Conservation (phyloP, 1,139 yeast genomes). For the Lodderomyces jiufengensis region DNA sequence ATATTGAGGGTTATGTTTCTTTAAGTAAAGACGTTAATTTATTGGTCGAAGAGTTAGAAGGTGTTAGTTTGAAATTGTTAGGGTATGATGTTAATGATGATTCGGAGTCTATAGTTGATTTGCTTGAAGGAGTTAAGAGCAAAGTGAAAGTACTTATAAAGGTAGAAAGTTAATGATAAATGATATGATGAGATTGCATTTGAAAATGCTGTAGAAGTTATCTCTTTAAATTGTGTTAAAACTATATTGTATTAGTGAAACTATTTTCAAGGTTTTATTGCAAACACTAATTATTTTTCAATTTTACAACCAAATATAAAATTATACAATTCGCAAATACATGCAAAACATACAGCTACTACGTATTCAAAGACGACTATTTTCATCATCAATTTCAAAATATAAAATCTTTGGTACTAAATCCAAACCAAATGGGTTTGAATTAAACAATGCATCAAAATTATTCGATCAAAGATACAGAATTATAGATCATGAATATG, state of each 20-base stretch:
- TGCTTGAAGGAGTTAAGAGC: conserved; percentile 1
- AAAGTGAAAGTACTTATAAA: not conserved
- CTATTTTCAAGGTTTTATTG: too few relatives aligned
- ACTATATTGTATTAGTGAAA: too few relatives aligned
- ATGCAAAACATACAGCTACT: too few relatives aligned
- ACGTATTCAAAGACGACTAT: conserved; percentile 2
- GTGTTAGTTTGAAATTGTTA: conserved; percentile 6
- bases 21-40: not conserved
- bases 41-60: conserved; percentile 4
- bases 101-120: not conserved
- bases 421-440: conserved; percentile 36
- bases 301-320: too few relatives aligned
- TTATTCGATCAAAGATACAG: conserved; percentile 74
- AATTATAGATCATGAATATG: conserved; percentile 94
- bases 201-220: not conserved
- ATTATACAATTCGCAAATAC: too few relatives aligned
- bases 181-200: too few relatives aligned
- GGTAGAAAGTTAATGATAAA: too few relatives aligned
- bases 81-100: conserved; percentile 3
- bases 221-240: too few relatives aligned
- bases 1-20: conserved; percentile 3
- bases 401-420: conserved; percentile 41
- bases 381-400: not conserved
- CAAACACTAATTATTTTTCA: too few relatives aligned
- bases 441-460: conserved; percentile 37